Evolutionary conservation across 1,284 basidiomycete genomes (phyloP), one percentile per base, ranked within the genome.

Genomic region (Peniophora sp.): DNA sequence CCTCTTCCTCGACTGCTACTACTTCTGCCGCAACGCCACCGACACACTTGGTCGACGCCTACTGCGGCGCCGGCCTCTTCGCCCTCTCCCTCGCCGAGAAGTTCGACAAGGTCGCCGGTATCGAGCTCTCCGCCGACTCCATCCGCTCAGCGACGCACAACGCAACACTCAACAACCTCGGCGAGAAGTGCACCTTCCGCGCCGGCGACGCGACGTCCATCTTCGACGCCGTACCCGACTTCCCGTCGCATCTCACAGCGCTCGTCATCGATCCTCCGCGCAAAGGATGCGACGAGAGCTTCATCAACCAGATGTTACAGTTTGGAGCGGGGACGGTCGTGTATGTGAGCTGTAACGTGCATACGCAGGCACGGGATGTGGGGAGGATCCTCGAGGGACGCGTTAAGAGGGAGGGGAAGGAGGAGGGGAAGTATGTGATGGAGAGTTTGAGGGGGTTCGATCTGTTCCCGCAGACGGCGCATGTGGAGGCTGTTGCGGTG

Each of bases 301-400:
- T 96, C 67, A 72, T 97, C 43, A 68, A 78, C 32, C 93, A 97
- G 69, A 68, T 96, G 43, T 64, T 94, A 47, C 64, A 64, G 3
- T 94, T 96, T 64, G 69, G 81, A 24, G 79, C 85, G 1, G 69
- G 71, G 49, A 83, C 79, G 10, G 78, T 96, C 51, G 88, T 95
- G 50, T 97, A 97, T 65, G 91, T 97, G 53, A 91, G 87, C 61
- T 98, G 96, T 67, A 98, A 98, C 65, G 95, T 92, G 48, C 88
- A 90, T 57, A 89, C 87, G 11, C 89, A 93, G 68, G 88, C 88
- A 20, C 71, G 88, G 57, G 91, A 93, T 64, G 73, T 93, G 2
- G 90, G 87, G n/a, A 76, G 72, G 65, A 78, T 92, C 22, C 55
- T 92, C 52, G 65, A 68, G 54, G 70, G 37, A 8, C 27, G 27